Percentiles rank a stretch among this genome's conserved stretches.
These are phyloP conservation scores for Colletotrichum sp. DNA, from an alignment of 2,329 filamentous ascomycete genomes.

Conservation along the genomic window DNA sequence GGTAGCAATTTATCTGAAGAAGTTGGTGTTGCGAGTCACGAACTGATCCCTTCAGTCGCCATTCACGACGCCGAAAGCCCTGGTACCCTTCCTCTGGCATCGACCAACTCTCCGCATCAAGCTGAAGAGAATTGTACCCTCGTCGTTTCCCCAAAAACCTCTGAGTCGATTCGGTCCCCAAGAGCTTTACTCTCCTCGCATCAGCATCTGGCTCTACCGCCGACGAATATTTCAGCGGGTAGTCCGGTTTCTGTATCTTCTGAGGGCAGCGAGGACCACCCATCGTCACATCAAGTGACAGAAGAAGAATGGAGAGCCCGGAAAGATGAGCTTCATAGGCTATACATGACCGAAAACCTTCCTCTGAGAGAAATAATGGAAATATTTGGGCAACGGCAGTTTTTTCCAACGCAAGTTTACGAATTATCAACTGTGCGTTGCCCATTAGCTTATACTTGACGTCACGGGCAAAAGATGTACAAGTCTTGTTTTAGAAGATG, in stretches of 20 bases:
- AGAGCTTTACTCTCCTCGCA: fast-evolving
- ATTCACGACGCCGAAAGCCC: neutral
- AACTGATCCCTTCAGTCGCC: neutral
- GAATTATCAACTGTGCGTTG: neutral
- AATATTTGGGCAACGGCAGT: neutral
- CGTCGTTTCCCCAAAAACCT: neutral
- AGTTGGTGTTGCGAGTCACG: neutral
- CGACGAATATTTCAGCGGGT: neutral
- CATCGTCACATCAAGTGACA: neutral
- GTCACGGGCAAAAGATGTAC: neutral
- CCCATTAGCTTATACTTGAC: neutral
- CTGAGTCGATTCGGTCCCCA: neutral
- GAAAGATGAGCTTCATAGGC: neutral
- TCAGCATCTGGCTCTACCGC: neutral
- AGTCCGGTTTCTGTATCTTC: neutral
- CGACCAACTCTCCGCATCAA: neutral
- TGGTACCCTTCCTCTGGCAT: neutral
- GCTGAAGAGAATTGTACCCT: neutral
- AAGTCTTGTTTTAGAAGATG: neutral
- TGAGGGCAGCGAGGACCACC: neutral
- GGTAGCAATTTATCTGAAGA: neutral
- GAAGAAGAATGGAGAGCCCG: neutral
- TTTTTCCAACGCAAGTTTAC: neutral
- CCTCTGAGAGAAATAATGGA: neutral
- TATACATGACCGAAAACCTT: neutral